Evolutionary conservation across 306 rosid species (phyloP), one percentile per base, ranked within the genome.

Genomic region (Trifolium dubium): DNA sequence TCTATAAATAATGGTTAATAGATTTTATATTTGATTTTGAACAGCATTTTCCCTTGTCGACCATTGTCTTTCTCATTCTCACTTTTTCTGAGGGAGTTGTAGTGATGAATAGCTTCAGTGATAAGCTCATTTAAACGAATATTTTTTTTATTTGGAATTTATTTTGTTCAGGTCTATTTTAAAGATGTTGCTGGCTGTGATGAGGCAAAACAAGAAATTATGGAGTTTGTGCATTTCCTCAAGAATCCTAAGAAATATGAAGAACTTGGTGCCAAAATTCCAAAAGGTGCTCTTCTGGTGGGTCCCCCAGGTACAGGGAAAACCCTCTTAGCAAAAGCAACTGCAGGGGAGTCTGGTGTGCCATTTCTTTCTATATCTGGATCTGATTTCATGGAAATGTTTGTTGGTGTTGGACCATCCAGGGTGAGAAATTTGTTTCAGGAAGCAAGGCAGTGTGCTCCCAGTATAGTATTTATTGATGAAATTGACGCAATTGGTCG

Each of bases 221-320:
- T 94, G 97, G 98, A 94, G 83, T 94, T 94, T 74, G 98, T 94
- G 68, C 98, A 94, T 78, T 94, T 94, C 78, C 92, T 94, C 37
- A 91, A 94, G 89, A 86, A 86, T 75, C 98, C 98, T 18, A 91
- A 86, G 79, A 94, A 94, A 64, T 91, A 94, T 11, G 98, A 94
- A 84, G 97, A 91, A 15, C 83, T 94, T 70, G 98, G 98, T 61
- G 98, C 98, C 2, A 94, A 89, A 86, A 89, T 94, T 64, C 98
- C 98, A 4, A 94, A 94, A 81, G 98, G 98, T 61, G 98, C 97
- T 67, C 92, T 94, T 69, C 79, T 94, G 76, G 97, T 91, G 1
- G 98, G 98, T 51, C 97, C 98, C 72, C 98, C 98, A 2, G 98
- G 98, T 39, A 94, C 98, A 12, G 98, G 98, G 67, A 94, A 94